phyloP scores from a whole-genome alignment of 1,284 basidiomycete species.

The Leccinum angustisporum region DNA sequence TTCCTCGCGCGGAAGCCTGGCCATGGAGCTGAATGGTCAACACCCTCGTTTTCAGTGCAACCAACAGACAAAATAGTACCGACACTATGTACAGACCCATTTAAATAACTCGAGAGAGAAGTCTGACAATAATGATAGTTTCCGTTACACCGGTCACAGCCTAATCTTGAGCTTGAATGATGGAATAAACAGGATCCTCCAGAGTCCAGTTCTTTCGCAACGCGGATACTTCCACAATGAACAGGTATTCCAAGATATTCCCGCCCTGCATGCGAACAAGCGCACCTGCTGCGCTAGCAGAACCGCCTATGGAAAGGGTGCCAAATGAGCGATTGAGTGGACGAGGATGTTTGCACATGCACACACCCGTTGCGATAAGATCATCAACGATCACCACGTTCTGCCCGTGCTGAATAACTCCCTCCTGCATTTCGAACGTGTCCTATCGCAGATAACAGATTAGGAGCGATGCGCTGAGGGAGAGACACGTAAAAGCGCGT shows the following conservation, averaged over 20 bases:
- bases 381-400: constrained; percentile 93
- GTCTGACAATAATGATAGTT: constrained; percentile 21
- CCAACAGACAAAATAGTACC: not conserved
- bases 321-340: constrained; percentile 3
- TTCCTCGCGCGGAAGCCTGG: not conserved
- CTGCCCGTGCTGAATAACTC: constrained; percentile 81
- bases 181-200: constrained; percentile 86
- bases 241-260: constrained; percentile 89
- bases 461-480: constrained; percentile 1
- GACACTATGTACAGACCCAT: constrained; percentile 5
- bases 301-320: constrained; percentile 65
- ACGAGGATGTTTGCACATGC: not conserved
- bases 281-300: constrained; percentile 91
- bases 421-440: constrained; percentile 92
- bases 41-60: not conserved
- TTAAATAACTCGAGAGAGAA: constrained; percentile 11
- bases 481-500: constrained; percentile 9
- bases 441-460: constrained; percentile 52
- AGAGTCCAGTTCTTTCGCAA: constrained; percentile 44
- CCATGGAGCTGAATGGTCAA: not conserved
- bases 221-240: constrained; percentile 81
- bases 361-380: constrained; percentile 89
- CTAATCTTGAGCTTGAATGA: constrained; percentile 82
- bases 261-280: constrained; percentile 84
- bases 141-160: constrained; percentile 1